A percentile compares a stretch with the other conserved stretches of the same genome.
phyloP scores from a whole-genome alignment of 78 protist genomes.

The Planoprotostelium fungivorum region DNA sequence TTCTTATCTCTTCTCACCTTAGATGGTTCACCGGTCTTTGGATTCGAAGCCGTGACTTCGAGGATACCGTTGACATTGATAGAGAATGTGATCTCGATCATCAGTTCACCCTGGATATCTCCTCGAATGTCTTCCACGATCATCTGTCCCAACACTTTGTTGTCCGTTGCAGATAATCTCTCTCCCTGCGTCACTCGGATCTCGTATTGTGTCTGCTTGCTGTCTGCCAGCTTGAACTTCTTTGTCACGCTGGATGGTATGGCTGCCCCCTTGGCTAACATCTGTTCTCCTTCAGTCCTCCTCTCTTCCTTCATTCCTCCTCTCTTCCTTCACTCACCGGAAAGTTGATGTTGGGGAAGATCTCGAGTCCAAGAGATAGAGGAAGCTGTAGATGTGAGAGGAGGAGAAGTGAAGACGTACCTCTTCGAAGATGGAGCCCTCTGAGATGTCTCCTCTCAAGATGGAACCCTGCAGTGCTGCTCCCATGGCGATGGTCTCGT shows the following conservation, averaged over 20 bases:
- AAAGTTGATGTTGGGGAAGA: background rate
- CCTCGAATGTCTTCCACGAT: slow-evolving; percentile 94
- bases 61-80: slow-evolving; percentile 65
- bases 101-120: slow-evolving; percentile 78
- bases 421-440: slow-evolving; percentile 66
- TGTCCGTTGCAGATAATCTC: slow-evolving; percentile 95
- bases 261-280: background rate
- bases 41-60: slow-evolving; percentile 33
- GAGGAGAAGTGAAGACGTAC: background rate
- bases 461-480: slow-evolving; percentile 99
- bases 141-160: slow-evolving; percentile 93
- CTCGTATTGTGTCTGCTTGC: slow-evolving; percentile 68
- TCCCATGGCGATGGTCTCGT: slow-evolving; percentile 99
- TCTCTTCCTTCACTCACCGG: background rate
- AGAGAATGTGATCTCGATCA: slow-evolving; percentile 64
- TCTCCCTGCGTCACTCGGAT: slow-evolving; percentile 99
- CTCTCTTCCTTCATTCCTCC: too few species aligned
- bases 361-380: background rate
- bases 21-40: background rate
- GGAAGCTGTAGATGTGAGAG: background rate
- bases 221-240: background rate
- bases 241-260: background rate
- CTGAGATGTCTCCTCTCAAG: slow-evolving; percentile 76
- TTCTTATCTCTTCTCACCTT: background rate
- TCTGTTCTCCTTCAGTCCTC: background rate